Evolutionary conservation across 495 filamentous ascomycete species (phyloP), one percentile per base, ranked within the genome.

Genomic region (Xylaria venustula): DNA sequence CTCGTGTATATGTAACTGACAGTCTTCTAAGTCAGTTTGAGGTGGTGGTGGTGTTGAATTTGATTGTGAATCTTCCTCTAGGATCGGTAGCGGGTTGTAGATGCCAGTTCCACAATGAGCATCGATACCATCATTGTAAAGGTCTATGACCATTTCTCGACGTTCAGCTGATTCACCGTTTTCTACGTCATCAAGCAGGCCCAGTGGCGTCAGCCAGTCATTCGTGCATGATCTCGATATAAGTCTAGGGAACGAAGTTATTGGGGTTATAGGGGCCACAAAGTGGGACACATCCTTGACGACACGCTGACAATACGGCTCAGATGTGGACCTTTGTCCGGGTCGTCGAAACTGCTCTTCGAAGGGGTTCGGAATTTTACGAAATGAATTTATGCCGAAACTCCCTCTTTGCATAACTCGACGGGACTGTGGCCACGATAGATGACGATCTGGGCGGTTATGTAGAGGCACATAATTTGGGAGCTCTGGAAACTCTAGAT

Each of bases 121-220:
- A 32, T 62, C 60, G 11, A 62, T 22, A 17, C 60, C 52, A 19
- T 28, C 20, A 36, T 44, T 41, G 23, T 56, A 56, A 17, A 56
- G 60, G 19, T 54, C 42, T 22, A 34, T n/a, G 1, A 32, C n/a
- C 0, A 14, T 37, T 54, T 53, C 19, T 20, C 14, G 26, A 14
- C 14, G 9, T 9, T 46, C 14, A 25, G 36, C 9, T 12, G 15
- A 15, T 28, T n/a, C 36, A 3, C 26, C 8, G 14, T 30, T 56
- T 11, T 62, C 52, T 3, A 44, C 41, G 14, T 51, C 52, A 37
- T 57, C 50, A 22, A 61, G 56, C 11, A 71, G 46, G 19, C 65
- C 68, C 19, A 68, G 26, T 3, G 68, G 68, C 6, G 68, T 71
- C 26, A 71, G 23, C 68, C 68, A 71, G 23, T 71, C 68, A 46